These are phyloP conservation scores for Psilocybe azurescens DNA, from an alignment of 768 basidiomycete genomes.

Conservation along the genomic window DNA sequence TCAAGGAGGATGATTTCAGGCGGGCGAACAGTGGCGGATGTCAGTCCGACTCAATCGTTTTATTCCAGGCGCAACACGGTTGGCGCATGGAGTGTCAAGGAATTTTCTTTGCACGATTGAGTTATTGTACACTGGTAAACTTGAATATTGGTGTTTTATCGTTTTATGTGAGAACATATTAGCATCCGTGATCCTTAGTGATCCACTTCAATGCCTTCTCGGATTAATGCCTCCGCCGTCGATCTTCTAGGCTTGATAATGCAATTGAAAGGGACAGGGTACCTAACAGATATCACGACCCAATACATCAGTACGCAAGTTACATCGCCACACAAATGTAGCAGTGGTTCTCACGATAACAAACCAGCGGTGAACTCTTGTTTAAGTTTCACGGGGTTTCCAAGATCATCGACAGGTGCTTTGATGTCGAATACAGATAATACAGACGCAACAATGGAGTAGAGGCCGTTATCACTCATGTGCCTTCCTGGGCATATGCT, in stretches of 20 bases:
- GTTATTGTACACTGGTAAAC: no score
- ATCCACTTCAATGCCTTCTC: conserved; percentile 12
- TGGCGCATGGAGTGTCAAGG: no score
- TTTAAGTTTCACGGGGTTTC: conserved; percentile 22
- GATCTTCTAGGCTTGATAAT: conserved; percentile 26
- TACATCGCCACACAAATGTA: not conserved
- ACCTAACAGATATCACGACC: conserved; percentile 11
- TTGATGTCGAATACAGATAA: conserved; percentile 30
- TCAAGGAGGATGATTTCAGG: no score
- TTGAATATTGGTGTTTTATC: no score
- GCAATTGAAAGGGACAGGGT: conserved; percentile 30
- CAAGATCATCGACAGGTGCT: conserved; percentile 25
- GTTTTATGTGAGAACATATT: no score
- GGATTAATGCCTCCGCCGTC: conserved; percentile 21
- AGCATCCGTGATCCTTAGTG: not conserved
- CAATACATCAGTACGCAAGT: not conserved
- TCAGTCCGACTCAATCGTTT: no score
- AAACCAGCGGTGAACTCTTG: conserved; percentile 25
- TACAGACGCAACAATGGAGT: conserved; percentile 21
- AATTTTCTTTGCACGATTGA: no score
- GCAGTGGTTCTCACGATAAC: conserved; percentile 24
- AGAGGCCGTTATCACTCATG: conserved; percentile 28
- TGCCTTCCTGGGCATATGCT: conserved; percentile 33
- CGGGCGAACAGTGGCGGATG: no score
- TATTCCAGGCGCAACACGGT: no score